Base-by-base conservation (phyloP, 495 filamentous ascomycete genomes). In the Penicillium alfredii region DNA sequence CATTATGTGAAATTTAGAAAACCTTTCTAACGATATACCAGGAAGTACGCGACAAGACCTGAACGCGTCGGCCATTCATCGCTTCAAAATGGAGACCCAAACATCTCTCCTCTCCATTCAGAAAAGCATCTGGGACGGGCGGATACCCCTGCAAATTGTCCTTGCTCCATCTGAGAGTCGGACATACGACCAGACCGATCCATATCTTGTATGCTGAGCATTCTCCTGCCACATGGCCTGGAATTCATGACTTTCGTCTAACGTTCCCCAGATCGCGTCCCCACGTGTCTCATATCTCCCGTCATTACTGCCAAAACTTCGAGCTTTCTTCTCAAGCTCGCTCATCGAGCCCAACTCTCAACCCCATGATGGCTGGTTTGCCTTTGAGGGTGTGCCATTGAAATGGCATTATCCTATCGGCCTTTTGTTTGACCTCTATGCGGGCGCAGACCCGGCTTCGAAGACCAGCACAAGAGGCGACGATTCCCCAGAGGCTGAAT, bases 371-470 rank as follows among this genome's bases (percentile, higher is more conserved):
- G 81, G 78, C 16, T 86, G 82, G 82, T 73, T 87, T 34, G 76
- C 76, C 5, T 84, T 81, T 50, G 79, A 86, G 46, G 70, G 70
- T 20, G 78, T 98, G 58, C 80, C 88, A 49, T 58, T 89, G 67
- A 82, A 93, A 78, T 82, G 88, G 83, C 67, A 95, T 60, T 83
- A 94, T 39, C 84, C 90, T 2, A 62, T 90, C 19, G 92, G 93
- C 6, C 71, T 99, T 13, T 74, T 97, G 17, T 86, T 84, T 54
- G 92, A 99, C 58, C 75, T 97, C 8, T 95, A 84, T 39, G 80
- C 80, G 1, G 82, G 81, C 11, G 69, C 68, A 12, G 74, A 81
- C 31, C 77, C 79, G 1, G 66, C 71, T 3, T 66, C 66, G 11
- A 63, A 66, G 38, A 32, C 47, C 32, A 29, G 23, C 23, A 23